phyloP scores from a whole-genome alignment of 768 basidiomycete genomes.

The Leucocoprinus sp. region DNA sequence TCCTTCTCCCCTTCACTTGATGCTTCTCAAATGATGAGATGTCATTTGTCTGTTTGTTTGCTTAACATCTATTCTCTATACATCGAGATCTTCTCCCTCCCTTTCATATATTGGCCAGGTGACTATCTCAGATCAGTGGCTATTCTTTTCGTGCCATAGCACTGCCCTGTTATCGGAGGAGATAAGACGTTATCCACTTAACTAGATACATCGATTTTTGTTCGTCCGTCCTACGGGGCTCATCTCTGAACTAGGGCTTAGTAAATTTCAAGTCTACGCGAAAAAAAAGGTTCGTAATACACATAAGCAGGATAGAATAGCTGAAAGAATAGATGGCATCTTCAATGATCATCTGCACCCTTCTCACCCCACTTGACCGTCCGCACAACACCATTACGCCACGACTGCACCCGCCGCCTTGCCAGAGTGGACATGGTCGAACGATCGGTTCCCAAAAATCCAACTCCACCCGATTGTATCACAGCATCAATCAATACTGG shows the following conservation, averaged over 20 bases:
- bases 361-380: slow-evolving; percentile 52
- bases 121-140: background rate
- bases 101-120: background rate
- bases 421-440: slow-evolving; percentile 70
- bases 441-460: slow-evolving; percentile 63
- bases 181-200: background rate
- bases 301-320: background rate
- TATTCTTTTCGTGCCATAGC: background rate
- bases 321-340: background rate
- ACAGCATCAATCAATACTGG: slow-evolving; percentile 67
- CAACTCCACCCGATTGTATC: slow-evolving; percentile 57
- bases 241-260: too few species aligned
- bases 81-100: too few species aligned
- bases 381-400: slow-evolving; percentile 48
- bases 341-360: slow-evolving; percentile 45
- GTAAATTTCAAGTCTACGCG: too few species aligned
- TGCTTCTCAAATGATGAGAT: slow-evolving; percentile 6
- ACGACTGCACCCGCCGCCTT: slow-evolving; percentile 56
- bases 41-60: background rate
- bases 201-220: too few species aligned
- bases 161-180: background rate
- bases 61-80: too few species aligned
- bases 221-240: too few species aligned
- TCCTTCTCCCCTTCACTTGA: slow-evolving; percentile 3
- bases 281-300: too few species aligned